Conservation (phyloP, 257 asterid genomes). For the Jasminum sambac region DNA sequence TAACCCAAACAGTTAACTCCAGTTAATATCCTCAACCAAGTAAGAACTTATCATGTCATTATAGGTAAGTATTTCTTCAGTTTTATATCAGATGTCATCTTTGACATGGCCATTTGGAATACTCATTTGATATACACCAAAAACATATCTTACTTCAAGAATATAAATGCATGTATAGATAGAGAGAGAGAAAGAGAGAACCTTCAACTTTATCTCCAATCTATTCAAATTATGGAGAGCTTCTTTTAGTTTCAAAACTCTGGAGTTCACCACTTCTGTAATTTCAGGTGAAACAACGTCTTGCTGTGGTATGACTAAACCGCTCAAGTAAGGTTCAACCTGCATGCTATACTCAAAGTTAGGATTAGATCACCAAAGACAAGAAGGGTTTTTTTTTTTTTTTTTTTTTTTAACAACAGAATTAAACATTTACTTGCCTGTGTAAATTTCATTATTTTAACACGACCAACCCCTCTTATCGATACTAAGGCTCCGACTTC, state of each 20-base stretch:
- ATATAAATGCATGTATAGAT: background rate
- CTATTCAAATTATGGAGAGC: conserved; percentile 61
- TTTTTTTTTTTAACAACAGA: background rate
- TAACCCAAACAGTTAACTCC: conserved; percentile 6
- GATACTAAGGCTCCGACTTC: conserved; percentile 74
- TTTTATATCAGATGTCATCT: conserved; percentile 1
- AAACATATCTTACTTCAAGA: too few relatives aligned
- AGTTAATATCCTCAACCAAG: conserved; percentile 6
- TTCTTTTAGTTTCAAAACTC: conserved; percentile 56
- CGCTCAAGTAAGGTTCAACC: conserved; percentile 73
- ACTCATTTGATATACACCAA: too few relatives aligned
- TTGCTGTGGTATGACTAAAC: conserved; percentile 57
- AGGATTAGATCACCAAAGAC: conserved; percentile 13
- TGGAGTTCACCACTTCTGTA: conserved; percentile 43
- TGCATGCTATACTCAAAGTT: conserved; percentile 37
- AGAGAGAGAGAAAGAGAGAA: conserved; percentile 33
- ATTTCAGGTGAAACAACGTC: conserved; percentile 39
- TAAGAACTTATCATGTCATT: background rate
- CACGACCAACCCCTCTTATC: conserved; percentile 80
- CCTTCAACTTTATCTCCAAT: conserved; percentile 90
- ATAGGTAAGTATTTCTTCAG: background rate
- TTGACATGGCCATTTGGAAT: background rate
- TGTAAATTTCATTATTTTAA: conserved; percentile 51
- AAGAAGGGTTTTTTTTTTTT: too few relatives aligned
- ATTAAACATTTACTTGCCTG: conserved; percentile 42